A percentile compares a stretch with the other conserved stretches of the same genome.
Conservation (phyloP, 345 rosid species). For the Dimocarpus longan region DNA sequence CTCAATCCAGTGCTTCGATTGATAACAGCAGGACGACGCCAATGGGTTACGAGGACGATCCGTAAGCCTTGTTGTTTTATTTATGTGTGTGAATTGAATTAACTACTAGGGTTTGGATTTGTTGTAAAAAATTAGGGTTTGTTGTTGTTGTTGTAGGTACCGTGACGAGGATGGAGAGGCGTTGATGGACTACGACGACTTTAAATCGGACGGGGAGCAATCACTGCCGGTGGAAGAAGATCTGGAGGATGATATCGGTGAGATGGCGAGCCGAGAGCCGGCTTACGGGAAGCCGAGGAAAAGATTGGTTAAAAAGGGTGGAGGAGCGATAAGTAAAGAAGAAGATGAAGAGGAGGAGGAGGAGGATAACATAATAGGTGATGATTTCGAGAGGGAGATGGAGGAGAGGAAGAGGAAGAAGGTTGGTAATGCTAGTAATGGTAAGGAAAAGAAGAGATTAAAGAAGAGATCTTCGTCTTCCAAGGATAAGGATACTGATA, state of each 20-base stretch:
- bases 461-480: constrained; percentile 29
- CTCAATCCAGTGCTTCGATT: background rate
- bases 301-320: constrained; percentile 80
- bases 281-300: constrained; percentile 78
- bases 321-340: constrained; percentile 7
- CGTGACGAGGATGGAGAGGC: constrained; percentile 97
- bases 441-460: constrained; percentile 55
- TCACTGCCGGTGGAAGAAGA: constrained; percentile 49
- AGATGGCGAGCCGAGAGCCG: constrained; percentile 54
- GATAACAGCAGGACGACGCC: background rate
- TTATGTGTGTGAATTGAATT: background rate
- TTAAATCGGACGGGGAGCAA: constrained; percentile 61
- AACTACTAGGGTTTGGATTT: constrained; percentile 2
- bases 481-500: constrained; percentile 50
- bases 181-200: constrained; percentile 86
- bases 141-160: constrained; percentile 42
- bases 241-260: constrained; percentile 63
- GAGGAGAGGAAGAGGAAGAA: constrained; percentile 62
- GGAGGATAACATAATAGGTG: constrained; percentile 30
- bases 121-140: constrained; percentile 6
- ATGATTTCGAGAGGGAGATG: constrained; percentile 45
- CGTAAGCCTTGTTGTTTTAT: constrained; percentile 44
- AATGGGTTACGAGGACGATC: constrained; percentile 85
- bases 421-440: constrained; percentile 30
- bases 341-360: constrained; percentile 48